phyloP scores from a whole-genome alignment of 2,329 filamentous ascomycete species.

The Thielaviopsis populi region DNA sequence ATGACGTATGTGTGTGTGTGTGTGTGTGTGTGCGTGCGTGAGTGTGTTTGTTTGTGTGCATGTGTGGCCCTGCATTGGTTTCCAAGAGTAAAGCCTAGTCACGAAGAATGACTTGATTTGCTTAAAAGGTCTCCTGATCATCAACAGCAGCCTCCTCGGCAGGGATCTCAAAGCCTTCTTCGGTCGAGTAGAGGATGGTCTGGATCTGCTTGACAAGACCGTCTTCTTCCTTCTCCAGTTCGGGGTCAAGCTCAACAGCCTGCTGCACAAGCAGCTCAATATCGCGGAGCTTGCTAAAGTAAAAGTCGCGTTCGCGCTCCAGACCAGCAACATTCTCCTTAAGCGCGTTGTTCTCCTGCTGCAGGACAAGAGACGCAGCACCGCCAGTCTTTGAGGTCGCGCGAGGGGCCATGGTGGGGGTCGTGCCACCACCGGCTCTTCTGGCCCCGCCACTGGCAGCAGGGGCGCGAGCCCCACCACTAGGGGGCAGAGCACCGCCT shows the following conservation, averaged over 20 bases:
- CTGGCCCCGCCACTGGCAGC: slow-evolving; percentile 35
- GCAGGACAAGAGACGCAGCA: slow-evolving; percentile 49
- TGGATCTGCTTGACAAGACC: slow-evolving; percentile 92
- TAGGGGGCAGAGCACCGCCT: slow-evolving; percentile 47
- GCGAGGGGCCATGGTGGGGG: slow-evolving; percentile 38
- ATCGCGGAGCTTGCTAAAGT: slow-evolving; percentile 95
- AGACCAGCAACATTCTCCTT: slow-evolving; percentile 93
- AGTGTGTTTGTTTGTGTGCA: too few species aligned
- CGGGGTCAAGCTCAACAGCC: slow-evolving; percentile 79
- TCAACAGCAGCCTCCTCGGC: slow-evolving; percentile 56
- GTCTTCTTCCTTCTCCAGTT: slow-evolving; percentile 86
- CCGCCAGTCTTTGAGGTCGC: slow-evolving; percentile 31
- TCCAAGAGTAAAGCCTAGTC: background rate
- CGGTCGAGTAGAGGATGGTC: slow-evolving; percentile 90
- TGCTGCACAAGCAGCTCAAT: slow-evolving; percentile 92
- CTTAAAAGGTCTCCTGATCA: slow-evolving; percentile 67
- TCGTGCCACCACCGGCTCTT: slow-evolving; percentile 44
- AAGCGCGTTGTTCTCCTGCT: slow-evolving; percentile 71
- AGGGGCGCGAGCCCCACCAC: slow-evolving; percentile 33
- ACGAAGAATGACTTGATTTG: background rate
- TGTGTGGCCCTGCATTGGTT: background rate
- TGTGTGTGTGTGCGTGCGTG: too few species aligned
- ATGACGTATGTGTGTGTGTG: too few species aligned
- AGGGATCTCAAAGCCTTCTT: slow-evolving; percentile 84
- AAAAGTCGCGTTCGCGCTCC: slow-evolving; percentile 94